These are phyloP conservation scores for Pterothamnion heteromorphum DNA, from an alignment of 31 red algal species.

Conservation along the genomic window DNA sequence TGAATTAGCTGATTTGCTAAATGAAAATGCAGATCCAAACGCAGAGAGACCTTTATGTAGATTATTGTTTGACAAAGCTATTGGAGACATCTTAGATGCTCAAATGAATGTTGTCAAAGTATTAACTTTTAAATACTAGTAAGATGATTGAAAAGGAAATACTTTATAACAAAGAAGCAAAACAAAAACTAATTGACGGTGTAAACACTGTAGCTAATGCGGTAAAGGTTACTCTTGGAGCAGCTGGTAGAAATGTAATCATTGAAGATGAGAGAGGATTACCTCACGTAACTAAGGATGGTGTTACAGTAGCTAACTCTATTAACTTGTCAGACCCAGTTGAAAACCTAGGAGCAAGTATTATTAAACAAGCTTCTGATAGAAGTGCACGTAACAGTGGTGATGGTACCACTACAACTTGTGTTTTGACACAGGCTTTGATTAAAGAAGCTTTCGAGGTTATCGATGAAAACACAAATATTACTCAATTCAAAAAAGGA, in stretches of 20 bases:
- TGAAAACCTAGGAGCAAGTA: slow-evolving; percentile 80
- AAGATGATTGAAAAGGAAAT: too few species aligned
- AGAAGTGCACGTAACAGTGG: slow-evolving; percentile 82
- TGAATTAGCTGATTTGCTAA: too few species aligned
- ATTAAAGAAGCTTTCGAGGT: slow-evolving; percentile 73
- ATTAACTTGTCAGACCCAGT: slow-evolving; percentile 74
- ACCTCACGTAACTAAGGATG: slow-evolving; percentile 89
- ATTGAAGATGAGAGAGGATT: slow-evolving; percentile 57
- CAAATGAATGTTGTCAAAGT: too few species aligned
- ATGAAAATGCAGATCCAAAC: too few species aligned
- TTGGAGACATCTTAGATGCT: too few species aligned
- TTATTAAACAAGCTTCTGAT: slow-evolving; percentile 89
- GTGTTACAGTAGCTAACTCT: slow-evolving; percentile 94
- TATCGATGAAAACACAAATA: slow-evolving; percentile 72
- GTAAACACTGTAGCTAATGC: slow-evolving; percentile 96
- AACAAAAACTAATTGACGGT: slow-evolving; percentile 53
- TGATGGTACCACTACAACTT: slow-evolving; percentile 94
- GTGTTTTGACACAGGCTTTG: slow-evolving; percentile 49
- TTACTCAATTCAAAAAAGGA: slow-evolving; percentile 76
- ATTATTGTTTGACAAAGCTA: too few species aligned
- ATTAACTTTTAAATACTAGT: too few species aligned
- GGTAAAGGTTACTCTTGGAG: slow-evolving; percentile 94
- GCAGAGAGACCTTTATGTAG: too few species aligned
- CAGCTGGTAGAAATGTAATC: slow-evolving; percentile 93
- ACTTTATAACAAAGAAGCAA: neutral